phyloP scores from a whole-genome alignment of 441 rosid genomes.

The Cnidoscolus chayamansa region DNA sequence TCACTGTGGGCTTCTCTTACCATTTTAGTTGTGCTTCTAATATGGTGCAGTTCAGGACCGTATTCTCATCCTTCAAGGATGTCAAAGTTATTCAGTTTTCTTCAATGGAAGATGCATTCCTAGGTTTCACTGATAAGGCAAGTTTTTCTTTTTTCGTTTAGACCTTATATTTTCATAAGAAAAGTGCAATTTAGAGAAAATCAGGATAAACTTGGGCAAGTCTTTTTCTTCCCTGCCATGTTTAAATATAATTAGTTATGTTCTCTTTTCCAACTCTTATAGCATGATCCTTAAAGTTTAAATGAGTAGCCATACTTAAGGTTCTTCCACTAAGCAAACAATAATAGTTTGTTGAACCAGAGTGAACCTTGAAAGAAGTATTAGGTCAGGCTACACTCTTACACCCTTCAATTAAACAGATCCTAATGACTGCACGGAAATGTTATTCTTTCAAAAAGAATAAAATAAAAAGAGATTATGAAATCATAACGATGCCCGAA shows the following conservation, averaged over 20 bases:
- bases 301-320: neutral
- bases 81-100: constrained; percentile 87
- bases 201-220: neutral
- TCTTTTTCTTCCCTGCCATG: neutral
- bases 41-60: constrained; percentile 53
- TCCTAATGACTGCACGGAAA: neutral
- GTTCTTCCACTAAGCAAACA: neutral
- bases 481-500: neutral
- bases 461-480: no score
- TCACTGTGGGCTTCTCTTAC: neutral
- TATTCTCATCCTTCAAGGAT: constrained; percentile 67
- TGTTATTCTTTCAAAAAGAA: neutral
- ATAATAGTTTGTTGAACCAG: neutral
- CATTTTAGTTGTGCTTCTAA: constrained; percentile 17
- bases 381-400: no score
- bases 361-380: neutral
- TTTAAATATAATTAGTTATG: no score
- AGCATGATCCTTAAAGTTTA: neutral
- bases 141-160: constrained; percentile 17
- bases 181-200: neutral
- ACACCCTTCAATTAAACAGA: neutral
- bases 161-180: neutral
- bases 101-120: constrained; percentile 81
- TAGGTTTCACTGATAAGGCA: constrained; percentile 74
- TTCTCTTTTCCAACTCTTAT: neutral